These are phyloP conservation scores for Chlorociboria aeruginascens DNA, from an alignment of 495 filamentous ascomycete species.

Conservation along the genomic window DNA sequence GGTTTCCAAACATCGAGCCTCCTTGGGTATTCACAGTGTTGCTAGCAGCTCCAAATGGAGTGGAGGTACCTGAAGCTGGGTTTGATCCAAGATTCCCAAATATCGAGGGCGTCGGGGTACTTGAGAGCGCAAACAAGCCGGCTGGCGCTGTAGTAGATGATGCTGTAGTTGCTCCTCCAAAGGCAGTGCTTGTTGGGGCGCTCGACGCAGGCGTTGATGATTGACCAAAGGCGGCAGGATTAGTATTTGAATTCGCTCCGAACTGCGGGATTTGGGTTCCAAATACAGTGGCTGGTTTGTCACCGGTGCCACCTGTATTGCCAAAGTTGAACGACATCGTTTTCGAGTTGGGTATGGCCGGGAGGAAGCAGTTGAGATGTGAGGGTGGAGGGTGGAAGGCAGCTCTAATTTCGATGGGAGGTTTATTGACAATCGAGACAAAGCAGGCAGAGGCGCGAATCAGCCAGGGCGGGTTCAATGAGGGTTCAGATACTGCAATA, in stretches of 20 bases:
- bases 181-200: slow-evolving; percentile 20
- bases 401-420: too few relatives aligned
- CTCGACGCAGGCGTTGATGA: slow-evolving; percentile 6
- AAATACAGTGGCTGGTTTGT: background rate
- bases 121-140: background rate
- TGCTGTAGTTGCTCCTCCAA: slow-evolving; percentile 15
- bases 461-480: background rate
- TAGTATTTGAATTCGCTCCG: slow-evolving; percentile 8
- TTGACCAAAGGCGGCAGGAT: slow-evolving; percentile 14
- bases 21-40: slow-evolving; percentile 12
- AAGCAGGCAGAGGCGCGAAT: background rate
- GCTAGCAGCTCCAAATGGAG: slow-evolving; percentile 12
- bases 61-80: slow-evolving; percentile 14
- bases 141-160: slow-evolving; percentile 6
- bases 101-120: slow-evolving; percentile 1
- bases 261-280: background rate
- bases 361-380: too few relatives aligned
- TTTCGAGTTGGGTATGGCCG: too few relatives aligned
- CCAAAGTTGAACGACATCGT: slow-evolving; percentile 3
- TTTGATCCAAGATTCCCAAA: slow-evolving; percentile 19
- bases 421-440: background rate
- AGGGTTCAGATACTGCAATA: background rate
- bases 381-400: too few relatives aligned
- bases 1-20: slow-evolving; percentile 3
- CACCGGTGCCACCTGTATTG: background rate